phyloP scores from a whole-genome alignment of 441 rosid species.

The Euphorbia celastroides region DNA sequence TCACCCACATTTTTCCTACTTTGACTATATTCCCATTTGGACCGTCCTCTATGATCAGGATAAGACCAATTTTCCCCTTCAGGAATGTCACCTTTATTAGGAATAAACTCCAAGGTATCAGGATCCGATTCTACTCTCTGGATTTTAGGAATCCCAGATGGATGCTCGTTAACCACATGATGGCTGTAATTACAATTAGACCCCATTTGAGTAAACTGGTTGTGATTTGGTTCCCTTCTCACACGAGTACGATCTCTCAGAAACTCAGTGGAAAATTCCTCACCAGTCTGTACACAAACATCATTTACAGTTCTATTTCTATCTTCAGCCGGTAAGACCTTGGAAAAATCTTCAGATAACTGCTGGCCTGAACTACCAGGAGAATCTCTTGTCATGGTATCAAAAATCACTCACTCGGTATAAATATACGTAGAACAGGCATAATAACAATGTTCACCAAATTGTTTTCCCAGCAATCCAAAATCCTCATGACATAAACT shows the following conservation, averaged over 20 bases:
- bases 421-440: constrained; percentile 8
- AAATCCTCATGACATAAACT: constrained; percentile 4
- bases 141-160: constrained; percentile 30
- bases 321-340: constrained; percentile 19
- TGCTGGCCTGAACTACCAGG: constrained; percentile 36
- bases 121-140: constrained; percentile 31
- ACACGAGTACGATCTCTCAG: constrained; percentile 59
- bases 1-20: constrained; percentile 43
- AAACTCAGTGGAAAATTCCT: constrained; percentile 84
- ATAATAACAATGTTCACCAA: constrained; percentile 6
- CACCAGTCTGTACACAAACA: constrained; percentile 70
- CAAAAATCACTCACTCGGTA: constrained; percentile 4
- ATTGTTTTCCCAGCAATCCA: not conserved
- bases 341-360: constrained; percentile 26
- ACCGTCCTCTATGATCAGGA: constrained; percentile 36
- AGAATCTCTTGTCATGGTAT: constrained; percentile 47
- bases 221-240: constrained; percentile 30
- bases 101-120: constrained; percentile 39
- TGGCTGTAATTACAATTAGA: constrained; percentile 24
- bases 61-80: constrained; percentile 37
- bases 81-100: constrained; percentile 35
- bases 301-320: constrained; percentile 27
- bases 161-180: constrained; percentile 39
- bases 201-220: constrained; percentile 19
- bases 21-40: constrained; percentile 39